These are phyloP conservation scores for Aspergillus steynii DNA, from an alignment of 495 filamentous ascomycete species.

Conservation along the genomic window DNA sequence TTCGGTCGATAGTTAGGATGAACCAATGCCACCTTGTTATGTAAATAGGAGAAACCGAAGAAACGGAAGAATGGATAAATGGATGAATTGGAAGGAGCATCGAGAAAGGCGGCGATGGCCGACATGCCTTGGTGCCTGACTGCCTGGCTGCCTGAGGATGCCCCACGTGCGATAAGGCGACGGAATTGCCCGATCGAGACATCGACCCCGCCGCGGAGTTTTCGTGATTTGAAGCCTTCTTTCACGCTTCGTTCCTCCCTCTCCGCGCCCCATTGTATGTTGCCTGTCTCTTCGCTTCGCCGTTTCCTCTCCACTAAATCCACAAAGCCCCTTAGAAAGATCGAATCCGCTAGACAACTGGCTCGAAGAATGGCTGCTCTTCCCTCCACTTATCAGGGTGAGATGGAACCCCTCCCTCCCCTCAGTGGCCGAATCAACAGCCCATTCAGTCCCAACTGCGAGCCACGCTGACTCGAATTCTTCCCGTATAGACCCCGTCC, in stretches of 20 bases:
- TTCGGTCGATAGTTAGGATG: too few species aligned
- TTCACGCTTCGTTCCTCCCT: neutral
- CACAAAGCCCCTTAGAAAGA: constrained; percentile 33
- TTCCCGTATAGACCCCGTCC: constrained; percentile 64
- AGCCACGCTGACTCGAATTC: constrained; percentile 2
- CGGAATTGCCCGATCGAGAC: neutral
- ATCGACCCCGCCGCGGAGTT: constrained; percentile 10
- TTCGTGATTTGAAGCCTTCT: neutral
- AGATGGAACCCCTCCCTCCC: constrained; percentile 12
- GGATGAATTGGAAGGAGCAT: neutral
- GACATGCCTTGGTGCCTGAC: constrained; percentile 2
- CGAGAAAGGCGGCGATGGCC: neutral
- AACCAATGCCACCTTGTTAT: too few species aligned
- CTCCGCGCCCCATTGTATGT: constrained; percentile 15
- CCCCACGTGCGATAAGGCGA: constrained; percentile 6
- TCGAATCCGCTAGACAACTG: constrained; percentile 37
- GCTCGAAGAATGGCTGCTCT: constrained; percentile 55
- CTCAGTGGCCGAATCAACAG: neutral
- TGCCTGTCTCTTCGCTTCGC: constrained; percentile 19
- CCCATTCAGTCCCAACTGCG: neutral
- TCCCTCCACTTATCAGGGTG: constrained; percentile 56
- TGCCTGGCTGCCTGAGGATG: constrained; percentile 8
- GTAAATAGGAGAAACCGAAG: neutral
- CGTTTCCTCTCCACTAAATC: constrained; percentile 28
- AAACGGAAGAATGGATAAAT: neutral